Conservation (phyloP, 2,329 filamentous ascomycete genomes). For the Nannizziopsis barbatae region DNA sequence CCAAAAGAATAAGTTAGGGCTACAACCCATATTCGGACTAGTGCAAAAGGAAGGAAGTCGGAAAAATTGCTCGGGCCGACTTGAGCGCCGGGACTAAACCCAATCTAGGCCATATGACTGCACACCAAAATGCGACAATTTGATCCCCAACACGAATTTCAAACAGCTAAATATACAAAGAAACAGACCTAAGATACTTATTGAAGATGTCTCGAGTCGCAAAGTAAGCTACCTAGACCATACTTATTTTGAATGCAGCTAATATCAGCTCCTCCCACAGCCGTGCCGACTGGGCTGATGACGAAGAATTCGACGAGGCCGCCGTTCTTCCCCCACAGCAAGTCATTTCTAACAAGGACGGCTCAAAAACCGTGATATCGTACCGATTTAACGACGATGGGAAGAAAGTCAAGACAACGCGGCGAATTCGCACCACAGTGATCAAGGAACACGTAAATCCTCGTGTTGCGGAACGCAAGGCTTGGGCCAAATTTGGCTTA, state of each 20-base stretch:
- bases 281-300: slow-evolving; percentile 76
- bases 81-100: slow-evolving; percentile 1
- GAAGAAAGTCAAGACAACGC: slow-evolving; percentile 94
- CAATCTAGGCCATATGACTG: slow-evolving; percentile 6
- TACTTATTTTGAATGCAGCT: background rate
- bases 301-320: slow-evolving; percentile 74
- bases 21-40: background rate
- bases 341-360: slow-evolving; percentile 94
- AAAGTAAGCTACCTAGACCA: slow-evolving; percentile 2
- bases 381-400: slow-evolving; percentile 84
- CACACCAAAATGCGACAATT: slow-evolving; percentile 12
- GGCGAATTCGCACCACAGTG: slow-evolving; percentile 83
- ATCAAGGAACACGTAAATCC: slow-evolving; percentile 93
- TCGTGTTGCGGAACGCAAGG: slow-evolving; percentile 85
- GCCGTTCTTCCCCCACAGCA: slow-evolving; percentile 73
- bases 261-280: slow-evolving; percentile 6
- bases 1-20: slow-evolving; percentile 6
- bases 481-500: slow-evolving; percentile 84
- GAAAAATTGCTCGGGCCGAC: slow-evolving; percentile 7
- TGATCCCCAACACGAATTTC: background rate
- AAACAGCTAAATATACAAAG: slow-evolving; percentile 3
- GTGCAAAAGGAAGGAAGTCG: background rate
- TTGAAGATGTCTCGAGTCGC: slow-evolving; percentile 6
- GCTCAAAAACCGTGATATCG: slow-evolving; percentile 88
- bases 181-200: background rate